A percentile compares a stretch with the other conserved stretches of the same genome.
Evolutionary conservation across 2,329 filamentous ascomycete genomes (phyloP).

Genomic region (Cytospora schulzeri): DNA sequence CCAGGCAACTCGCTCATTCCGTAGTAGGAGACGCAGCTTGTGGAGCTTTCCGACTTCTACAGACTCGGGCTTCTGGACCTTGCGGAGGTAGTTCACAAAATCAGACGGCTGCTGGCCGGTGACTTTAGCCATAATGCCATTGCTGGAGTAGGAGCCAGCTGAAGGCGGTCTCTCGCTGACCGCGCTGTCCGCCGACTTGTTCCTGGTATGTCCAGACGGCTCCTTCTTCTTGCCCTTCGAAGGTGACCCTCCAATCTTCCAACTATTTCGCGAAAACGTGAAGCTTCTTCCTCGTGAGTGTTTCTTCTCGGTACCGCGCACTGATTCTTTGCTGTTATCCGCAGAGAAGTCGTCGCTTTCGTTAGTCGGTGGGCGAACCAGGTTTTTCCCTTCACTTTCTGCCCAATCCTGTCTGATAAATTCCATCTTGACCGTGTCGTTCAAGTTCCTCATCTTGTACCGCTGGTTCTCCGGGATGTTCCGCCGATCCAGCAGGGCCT

Average conservation of each 20-base stretch:
- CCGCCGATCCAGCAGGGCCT: slow-evolving; percentile 74
- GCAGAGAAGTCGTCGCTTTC: slow-evolving; percentile 42
- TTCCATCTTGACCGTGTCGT: slow-evolving; percentile 89
- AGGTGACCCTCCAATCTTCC: slow-evolving; percentile 66
- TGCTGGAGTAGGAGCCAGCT: slow-evolving; percentile 56
- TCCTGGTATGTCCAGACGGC: slow-evolving; percentile 64
- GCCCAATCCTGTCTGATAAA: slow-evolving; percentile 89
- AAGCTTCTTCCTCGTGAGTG: slow-evolving; percentile 75
- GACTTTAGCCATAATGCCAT: slow-evolving; percentile 65
- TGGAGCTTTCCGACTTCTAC: slow-evolving; percentile 95
- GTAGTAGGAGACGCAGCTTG: slow-evolving; percentile 83
- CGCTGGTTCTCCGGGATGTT: slow-evolving; percentile 94
- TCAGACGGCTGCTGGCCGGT: slow-evolving; percentile 77
- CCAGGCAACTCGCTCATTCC: slow-evolving; percentile 96
- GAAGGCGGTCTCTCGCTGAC: slow-evolving; percentile 58
- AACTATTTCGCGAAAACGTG: slow-evolving; percentile 66
- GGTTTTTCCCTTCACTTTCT: slow-evolving; percentile 59
- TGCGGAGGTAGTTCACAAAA: slow-evolving; percentile 83
- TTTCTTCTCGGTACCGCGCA: slow-evolving; percentile 50
- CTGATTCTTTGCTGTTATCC: slow-evolving; percentile 36
- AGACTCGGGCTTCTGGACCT: slow-evolving; percentile 76
- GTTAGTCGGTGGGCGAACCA: slow-evolving; percentile 47
- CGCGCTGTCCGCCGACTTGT: slow-evolving; percentile 73
- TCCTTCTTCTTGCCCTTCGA: slow-evolving; percentile 75
- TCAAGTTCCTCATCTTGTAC: slow-evolving; percentile 90